Base-by-base conservation (phyloP, 106 monocot genomes). In the Dactylorhiza incarnata region DNA sequence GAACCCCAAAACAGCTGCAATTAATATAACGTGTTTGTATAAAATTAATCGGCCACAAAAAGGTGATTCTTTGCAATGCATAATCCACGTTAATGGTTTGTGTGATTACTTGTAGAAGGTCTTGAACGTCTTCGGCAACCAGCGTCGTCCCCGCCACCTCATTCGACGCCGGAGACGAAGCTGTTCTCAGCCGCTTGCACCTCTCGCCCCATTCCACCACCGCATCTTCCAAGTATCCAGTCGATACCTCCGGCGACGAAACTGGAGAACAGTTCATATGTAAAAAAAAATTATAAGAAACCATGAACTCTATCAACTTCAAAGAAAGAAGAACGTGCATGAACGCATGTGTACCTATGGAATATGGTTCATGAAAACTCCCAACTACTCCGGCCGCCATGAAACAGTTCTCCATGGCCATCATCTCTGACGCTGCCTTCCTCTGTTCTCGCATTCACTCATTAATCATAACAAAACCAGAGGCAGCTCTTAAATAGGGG, bases 141-240 rank as follows among this genome's bases (percentile, higher is more conserved):
- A 22, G 6, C 58, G 58, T 6, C 58, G 22, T 16, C 65, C 45
- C 45, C 5, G 53, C 54, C 47, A 29, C 37, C 37, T 26, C 54
- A 43, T 54, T 6, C 14, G 77, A 65, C 29, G 49, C 1, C 9
- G 8, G 37, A 17, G 29, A 26, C 26, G 11, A 65, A 14, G 8
- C 48, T 68, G 44, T 59, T 73, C 74, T 25, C 61, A 82, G 45
- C 62, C 84, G 75, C 73, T 82, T 85, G 82, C 82, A 76, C 72
- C 81, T 20, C 45, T 73, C 76, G 0, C 29, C 47, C 86, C 86
- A 85, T 14, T 79, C 79, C 2, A 14, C 77, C 77, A 88, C 69
- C 66, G 82, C 82, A 52, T 88, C 88, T 46, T 88, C 77, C 52
- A 88, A 73, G 68, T 88, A 88, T 5, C 88, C 88, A 0, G 84